Percentiles rank a stretch among this genome's conserved stretches.
These are phyloP conservation scores for Gossypium turneri DNA, from an alignment of 345 rosid genomes.

Conservation along the genomic window DNA sequence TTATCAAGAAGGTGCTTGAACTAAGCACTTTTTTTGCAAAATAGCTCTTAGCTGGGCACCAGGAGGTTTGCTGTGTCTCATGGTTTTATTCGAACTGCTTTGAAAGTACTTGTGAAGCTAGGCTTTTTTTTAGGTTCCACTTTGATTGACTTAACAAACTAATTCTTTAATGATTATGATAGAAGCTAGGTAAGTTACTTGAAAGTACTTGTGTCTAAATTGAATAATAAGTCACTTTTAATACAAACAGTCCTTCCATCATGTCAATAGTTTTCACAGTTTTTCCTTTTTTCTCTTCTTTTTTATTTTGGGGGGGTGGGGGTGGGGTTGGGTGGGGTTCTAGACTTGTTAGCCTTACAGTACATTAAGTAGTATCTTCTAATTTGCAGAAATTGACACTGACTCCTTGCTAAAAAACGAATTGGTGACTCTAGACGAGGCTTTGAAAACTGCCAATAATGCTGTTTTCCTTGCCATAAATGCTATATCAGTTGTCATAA, in stretches of 20 bases:
- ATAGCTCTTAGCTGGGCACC: not conserved
- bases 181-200: not conserved
- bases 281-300: not conserved
- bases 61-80: not conserved
- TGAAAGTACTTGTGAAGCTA: not conserved
- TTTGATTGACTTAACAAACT: not conserved
- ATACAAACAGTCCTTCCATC: not conserved
- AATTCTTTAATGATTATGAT: not conserved
- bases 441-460: conserved; percentile 75
- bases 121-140: not conserved
- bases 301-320: no score
- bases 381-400: conserved; percentile 68
- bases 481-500: conserved; percentile 51
- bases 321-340: not conserved
- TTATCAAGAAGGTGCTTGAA: not conserved
- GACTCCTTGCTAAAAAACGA: conserved; percentile 77
- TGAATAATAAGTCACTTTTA: not conserved
- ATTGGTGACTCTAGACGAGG: conserved; percentile 83
- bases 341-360: conserved; percentile 21
- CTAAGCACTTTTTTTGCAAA: not conserved
- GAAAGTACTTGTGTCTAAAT: not conserved
- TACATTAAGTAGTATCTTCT: conserved; percentile 4
- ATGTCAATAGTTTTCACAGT: conserved; percentile 1
- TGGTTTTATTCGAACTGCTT: not conserved
- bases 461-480: conserved; percentile 78